Conservation (phyloP, 75 land plant species). For the Ceratopteris richardii region DNA sequence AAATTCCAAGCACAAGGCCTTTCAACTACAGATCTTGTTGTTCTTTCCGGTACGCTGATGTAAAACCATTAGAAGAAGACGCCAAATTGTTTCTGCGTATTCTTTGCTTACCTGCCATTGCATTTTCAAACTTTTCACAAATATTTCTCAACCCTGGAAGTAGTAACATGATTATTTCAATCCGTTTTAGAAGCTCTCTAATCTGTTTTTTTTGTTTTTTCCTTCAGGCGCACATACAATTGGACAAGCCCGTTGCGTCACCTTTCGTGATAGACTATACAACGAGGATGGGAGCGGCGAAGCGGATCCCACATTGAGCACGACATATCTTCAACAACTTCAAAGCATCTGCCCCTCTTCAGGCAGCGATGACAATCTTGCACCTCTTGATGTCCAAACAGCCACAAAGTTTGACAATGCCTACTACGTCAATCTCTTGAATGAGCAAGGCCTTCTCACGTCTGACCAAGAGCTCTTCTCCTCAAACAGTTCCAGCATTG, state of each 20-base stretch:
- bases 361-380: conserved; percentile 30
- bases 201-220: background rate
- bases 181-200: too few species aligned
- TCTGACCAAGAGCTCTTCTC: conserved; percentile 34
- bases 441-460: conserved; percentile 19
- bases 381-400: conserved; percentile 33
- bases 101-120: too few species aligned
- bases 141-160: too few species aligned
- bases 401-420: conserved; percentile 25
- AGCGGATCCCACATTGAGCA: conserved; percentile 35
- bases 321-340: conserved; percentile 18
- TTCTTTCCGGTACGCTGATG: conserved; percentile 69
- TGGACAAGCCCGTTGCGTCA: conserved; percentile 32
- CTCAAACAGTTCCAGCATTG: conserved; percentile 7
- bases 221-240: conserved; percentile 36
- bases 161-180: too few species aligned
- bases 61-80: too few species aligned
- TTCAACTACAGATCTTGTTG: conserved; percentile 50
- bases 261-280: conserved; percentile 18
- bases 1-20: conserved; percentile 41
- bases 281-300: conserved; percentile 7
- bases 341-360: conserved; percentile 32
- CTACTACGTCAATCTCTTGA: conserved; percentile 17
- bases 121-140: too few species aligned
- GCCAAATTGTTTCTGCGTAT: too few species aligned